These are phyloP conservation scores for Nicotiana attenuata DNA, from an alignment of 257 asterid species.

Conservation along the genomic window DNA sequence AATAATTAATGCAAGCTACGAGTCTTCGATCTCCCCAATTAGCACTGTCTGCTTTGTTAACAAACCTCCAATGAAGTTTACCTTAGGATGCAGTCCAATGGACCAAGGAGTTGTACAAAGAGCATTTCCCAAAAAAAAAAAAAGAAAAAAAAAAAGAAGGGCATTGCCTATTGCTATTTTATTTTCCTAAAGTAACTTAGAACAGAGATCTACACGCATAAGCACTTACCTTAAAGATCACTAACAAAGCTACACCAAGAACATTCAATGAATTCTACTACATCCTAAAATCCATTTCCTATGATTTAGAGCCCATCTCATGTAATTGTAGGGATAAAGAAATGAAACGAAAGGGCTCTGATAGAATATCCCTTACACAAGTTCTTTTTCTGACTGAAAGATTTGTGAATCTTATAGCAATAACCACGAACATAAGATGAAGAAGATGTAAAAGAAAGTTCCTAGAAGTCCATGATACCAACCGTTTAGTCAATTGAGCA, in stretches of 20 bases:
- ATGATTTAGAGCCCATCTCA: background rate
- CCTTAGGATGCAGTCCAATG: background rate
- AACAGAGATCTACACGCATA: background rate
- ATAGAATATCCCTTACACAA: background rate
- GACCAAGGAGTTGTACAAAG: background rate
- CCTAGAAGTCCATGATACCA: background rate
- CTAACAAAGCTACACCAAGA: background rate
- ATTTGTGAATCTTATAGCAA: background rate
- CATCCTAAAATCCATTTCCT: background rate
- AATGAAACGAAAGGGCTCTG: background rate
- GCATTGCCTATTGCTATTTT: background rate
- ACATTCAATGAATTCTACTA: background rate
- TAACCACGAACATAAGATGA: background rate
- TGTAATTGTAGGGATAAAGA: background rate
- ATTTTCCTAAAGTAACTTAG: background rate
- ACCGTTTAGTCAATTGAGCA: background rate
- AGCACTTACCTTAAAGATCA: background rate
- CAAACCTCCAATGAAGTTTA: background rate
- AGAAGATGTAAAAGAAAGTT: background rate
- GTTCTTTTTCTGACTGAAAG: background rate
- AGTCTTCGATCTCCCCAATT: background rate
- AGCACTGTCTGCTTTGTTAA: background rate
- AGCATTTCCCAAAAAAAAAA: background rate
- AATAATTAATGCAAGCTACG: background rate
- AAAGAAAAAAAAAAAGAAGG: background rate